These are phyloP conservation scores for Panaeolus cyanescens DNA, from an alignment of 768 basidiomycete species.

Conservation along the genomic window DNA sequence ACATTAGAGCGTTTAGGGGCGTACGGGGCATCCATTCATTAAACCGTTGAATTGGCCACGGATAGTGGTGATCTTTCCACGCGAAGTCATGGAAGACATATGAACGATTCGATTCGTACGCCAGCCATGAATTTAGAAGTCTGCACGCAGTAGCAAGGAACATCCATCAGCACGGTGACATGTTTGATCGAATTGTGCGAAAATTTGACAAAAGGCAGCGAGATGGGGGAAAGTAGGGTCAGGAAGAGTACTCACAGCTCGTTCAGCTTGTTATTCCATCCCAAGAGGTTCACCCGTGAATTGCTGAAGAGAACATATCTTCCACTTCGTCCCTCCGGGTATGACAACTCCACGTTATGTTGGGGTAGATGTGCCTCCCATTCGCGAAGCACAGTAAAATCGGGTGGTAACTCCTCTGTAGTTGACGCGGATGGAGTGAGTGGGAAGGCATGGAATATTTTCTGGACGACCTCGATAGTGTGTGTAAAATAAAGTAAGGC, in stretches of 20 bases:
- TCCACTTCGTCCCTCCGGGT: constrained; percentile 48
- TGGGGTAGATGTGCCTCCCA: constrained; percentile 51
- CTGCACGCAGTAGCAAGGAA: constrained; percentile 21
- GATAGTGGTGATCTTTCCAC: constrained; percentile 46
- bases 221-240: not conserved
- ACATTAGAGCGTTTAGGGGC: constrained; percentile 44
- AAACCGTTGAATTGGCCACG: constrained; percentile 36
- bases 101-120: constrained; percentile 49
- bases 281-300: constrained; percentile 39
- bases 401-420: not conserved
- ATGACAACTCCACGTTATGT: constrained; percentile 48
- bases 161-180: not conserved
- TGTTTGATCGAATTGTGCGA: not conserved
- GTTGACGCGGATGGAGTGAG: not conserved
- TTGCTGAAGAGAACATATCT: constrained; percentile 51
- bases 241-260: constrained; percentile 42
- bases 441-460: not conserved
- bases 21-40: constrained; percentile 30
- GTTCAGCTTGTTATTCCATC: constrained; percentile 57
- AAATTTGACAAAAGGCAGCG: not conserved
- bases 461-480: not conserved
- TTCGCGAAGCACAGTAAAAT: constrained; percentile 23
- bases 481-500: not conserved
- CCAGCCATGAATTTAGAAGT: constrained; percentile 52
- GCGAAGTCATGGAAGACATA: constrained; percentile 53